phyloP scores from a whole-genome alignment of 495 filamentous ascomycete genomes.

The Copromyces sp. region DNA sequence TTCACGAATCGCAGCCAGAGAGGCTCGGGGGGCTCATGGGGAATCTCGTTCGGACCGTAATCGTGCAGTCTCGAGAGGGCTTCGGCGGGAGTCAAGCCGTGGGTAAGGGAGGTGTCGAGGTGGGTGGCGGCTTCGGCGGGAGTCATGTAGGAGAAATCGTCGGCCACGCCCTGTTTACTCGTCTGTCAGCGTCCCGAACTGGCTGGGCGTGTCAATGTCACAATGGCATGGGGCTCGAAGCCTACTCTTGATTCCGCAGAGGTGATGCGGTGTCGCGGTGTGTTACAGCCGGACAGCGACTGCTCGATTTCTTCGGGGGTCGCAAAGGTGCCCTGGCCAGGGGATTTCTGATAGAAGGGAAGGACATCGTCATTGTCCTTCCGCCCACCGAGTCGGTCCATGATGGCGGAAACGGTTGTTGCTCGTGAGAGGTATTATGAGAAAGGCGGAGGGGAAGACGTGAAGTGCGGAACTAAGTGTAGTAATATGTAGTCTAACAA shows the following conservation, averaged over 20 bases:
- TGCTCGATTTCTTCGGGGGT: constrained; percentile 15
- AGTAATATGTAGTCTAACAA: not conserved
- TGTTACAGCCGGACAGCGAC: constrained; percentile 19
- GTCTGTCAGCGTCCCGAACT: constrained; percentile 3
- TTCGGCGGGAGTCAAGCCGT: constrained; percentile 72
- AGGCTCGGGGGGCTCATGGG: constrained; percentile 86
- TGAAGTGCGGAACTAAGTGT: not conserved
- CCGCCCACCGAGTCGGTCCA: constrained; percentile 20
- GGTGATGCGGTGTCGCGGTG: constrained; percentile 30
- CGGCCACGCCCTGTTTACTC: constrained; percentile 32
- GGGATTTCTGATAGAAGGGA: constrained; percentile 21
- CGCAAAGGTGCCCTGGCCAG: constrained; percentile 8
- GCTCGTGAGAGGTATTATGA: not conserved
- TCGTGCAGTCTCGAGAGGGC: constrained; percentile 66
- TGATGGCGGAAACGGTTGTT: constrained; percentile 1
- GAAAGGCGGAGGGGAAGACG: not conserved
- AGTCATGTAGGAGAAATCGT: constrained; percentile 49
- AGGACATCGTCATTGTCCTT: constrained; percentile 27
- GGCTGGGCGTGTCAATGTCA: not conserved
- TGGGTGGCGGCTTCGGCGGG: constrained; percentile 67
- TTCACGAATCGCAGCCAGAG: constrained; percentile 90
- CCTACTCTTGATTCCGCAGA: constrained; percentile 39
- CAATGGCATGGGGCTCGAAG: not conserved
- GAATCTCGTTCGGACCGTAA: constrained; percentile 89
- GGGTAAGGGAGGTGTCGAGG: constrained; percentile 68